Evolutionary conservation across 1,284 basidiomycete genomes (phyloP).

Genomic region (Cutaneotrichosporon sp.): DNA sequence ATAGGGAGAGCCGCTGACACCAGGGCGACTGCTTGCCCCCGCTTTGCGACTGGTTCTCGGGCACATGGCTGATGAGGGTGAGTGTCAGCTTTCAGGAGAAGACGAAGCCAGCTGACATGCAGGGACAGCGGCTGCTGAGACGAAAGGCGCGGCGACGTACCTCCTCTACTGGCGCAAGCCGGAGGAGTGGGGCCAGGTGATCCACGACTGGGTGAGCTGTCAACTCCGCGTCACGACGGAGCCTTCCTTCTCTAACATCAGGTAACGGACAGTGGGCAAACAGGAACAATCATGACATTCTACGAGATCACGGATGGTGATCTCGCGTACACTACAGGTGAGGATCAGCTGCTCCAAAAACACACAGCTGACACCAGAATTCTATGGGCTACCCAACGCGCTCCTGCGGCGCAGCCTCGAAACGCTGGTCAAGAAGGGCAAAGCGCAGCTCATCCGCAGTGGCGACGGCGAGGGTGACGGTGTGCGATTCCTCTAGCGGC

Average conservation of each 20-base stretch:
- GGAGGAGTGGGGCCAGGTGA: slow-evolving; percentile 53
- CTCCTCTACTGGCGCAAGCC: slow-evolving; percentile 54
- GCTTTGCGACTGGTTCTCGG: slow-evolving; percentile 31
- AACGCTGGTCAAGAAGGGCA: slow-evolving; percentile 50
- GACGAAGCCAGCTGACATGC: not conserved
- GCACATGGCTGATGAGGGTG: slow-evolving; percentile 43
- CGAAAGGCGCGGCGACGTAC: slow-evolving; percentile 43
- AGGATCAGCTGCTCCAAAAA: slow-evolving; percentile 4
- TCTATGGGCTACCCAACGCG: slow-evolving; percentile 48
- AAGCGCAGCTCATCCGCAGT: slow-evolving; percentile 52
- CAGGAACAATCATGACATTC: slow-evolving; percentile 54
- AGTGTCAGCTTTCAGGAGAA: no score
- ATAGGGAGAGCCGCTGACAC: not conserved
- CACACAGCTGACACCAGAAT: slow-evolving; percentile 41
- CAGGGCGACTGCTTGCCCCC: slow-evolving; percentile 33
- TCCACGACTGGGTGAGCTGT: slow-evolving; percentile 53
- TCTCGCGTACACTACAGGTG: slow-evolving; percentile 45
- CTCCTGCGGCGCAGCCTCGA: slow-evolving; percentile 51
- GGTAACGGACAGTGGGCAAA: slow-evolving; percentile 53
- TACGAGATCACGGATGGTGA: slow-evolving; percentile 55
- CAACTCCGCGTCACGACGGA: no score
- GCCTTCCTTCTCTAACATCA: no score
- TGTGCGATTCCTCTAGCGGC: slow-evolving; percentile 53
- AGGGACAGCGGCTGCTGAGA: slow-evolving; percentile 41
- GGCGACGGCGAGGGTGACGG: slow-evolving; percentile 51